Evolutionary conservation across 495 filamentous ascomycete species (phyloP).

Genomic region (Evernia prunastri): DNA sequence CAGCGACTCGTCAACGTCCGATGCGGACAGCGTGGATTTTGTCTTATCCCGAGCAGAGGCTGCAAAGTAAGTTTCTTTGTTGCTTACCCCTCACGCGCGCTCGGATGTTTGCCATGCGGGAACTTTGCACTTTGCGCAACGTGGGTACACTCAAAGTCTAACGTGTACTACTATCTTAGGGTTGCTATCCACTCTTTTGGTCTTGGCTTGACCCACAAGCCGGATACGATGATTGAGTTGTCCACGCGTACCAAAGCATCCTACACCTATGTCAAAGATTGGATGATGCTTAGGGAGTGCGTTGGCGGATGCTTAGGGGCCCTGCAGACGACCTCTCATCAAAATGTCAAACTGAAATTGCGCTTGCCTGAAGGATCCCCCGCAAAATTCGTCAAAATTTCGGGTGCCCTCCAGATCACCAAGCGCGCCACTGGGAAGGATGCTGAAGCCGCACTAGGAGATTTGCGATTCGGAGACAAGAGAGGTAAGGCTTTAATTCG

Average conservation of each 20-base stretch:
- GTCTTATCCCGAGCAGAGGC: conserved; percentile 97
- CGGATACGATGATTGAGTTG: conserved; percentile 96
- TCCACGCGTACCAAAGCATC: conserved; percentile 94
- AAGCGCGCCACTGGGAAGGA: conserved; percentile 96
- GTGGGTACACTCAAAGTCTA: not conserved
- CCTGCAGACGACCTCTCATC: conserved; percentile 95
- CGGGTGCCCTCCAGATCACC: conserved; percentile 90
- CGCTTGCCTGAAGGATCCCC: conserved; percentile 92
- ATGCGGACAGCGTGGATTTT: conserved; percentile 94
- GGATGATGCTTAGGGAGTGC: conserved; percentile 99
- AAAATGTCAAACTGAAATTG: conserved; percentile 96
- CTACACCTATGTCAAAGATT: conserved; percentile 98
- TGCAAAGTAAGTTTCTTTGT: conserved; percentile 65
- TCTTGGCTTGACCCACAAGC: conserved; percentile 93
- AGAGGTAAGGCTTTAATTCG: conserved; percentile 43
- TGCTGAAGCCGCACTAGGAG: conserved; percentile 86
- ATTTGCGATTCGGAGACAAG: conserved; percentile 95
- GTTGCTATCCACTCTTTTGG: conserved; percentile 97
- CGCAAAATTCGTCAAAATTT: conserved; percentile 97
- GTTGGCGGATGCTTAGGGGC: conserved; percentile 89
- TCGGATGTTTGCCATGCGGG: conserved; percentile 14
- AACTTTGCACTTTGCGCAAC: conserved; percentile 2
- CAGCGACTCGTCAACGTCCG: conserved; percentile 97
- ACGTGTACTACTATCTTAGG: conserved; percentile 42
- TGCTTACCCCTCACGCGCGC: conserved; percentile 8